Base-by-base conservation (phyloP, 306 rosid genomes). In the Medicago arabica region DNA sequence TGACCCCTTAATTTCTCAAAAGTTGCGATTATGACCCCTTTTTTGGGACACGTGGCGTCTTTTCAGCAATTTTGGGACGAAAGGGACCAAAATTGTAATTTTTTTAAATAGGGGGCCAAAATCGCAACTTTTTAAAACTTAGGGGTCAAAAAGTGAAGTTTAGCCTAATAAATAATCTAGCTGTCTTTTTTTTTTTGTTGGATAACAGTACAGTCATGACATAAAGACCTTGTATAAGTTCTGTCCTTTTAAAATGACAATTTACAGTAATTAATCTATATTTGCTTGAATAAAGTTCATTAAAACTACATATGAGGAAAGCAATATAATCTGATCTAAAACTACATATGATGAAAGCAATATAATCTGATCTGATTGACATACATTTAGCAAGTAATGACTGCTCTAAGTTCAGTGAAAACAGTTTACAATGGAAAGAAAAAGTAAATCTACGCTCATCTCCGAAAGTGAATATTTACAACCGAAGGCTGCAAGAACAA, bases 391-490 rank as follows among this genome's bases (percentile, higher is more conserved):
- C 54, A 21, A 43, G 78, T 31, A 58, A 39, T 17, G 47, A 68
- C 62, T 25, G 53, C 83, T 75, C 76, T 77, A 43, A 67, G 78
- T 69, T 74, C 67, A 46, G 75, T 17, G 9, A 53, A 68, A 67
- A 67, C 11, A 28, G 76, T 19, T 77, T 43, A 61, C 67, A 50
- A 23, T 1, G 40, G 70, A 72, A 36, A 61, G 41, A 13, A 51
- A 84, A 57, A 51, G 38, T 44, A 66, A 80, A 66, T 31, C 74
- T 60, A 67, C 13, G 49, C 31, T 87, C 80, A 94, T 86, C 90
- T 87, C 82, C 97, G 90, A 75, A 89, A 90, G 85, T 95, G 98
- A 81, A 92, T 88, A 79, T 95, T 95, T 86, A 95, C 88, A 69
- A 91, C 97, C 9, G 95, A 77, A 76, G 97, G 88, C 75, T 90